Evolutionary conservation across 371 early-diverging fungal genomes (phyloP).

Genomic region (Mucor circinelloides): DNA sequence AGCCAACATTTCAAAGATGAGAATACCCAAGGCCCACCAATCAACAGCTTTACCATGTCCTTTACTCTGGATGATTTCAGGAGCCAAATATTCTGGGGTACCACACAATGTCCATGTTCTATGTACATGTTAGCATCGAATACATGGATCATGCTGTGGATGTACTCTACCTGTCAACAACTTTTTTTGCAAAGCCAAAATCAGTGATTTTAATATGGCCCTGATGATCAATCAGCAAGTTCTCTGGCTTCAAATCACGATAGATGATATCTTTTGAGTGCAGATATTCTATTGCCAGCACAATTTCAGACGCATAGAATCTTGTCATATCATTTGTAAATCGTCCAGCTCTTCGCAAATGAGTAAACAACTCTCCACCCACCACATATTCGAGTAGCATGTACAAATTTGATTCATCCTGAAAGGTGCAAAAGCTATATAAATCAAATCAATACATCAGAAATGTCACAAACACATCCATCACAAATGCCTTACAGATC

Average conservation of each 20-base stretch:
- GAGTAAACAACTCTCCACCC: conserved; percentile 90
- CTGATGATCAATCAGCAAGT: conserved; percentile 75
- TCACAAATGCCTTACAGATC: conserved; percentile 26
- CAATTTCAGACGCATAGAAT: conserved; percentile 66
- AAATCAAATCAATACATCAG: neutral
- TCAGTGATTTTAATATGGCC: conserved; percentile 95
- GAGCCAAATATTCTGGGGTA: conserved; percentile 97
- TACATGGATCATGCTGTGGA: too few relatives aligned
- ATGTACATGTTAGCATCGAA: neutral
- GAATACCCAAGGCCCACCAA: conserved; percentile 96
- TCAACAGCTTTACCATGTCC: conserved; percentile 96
- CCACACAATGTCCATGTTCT: conserved; percentile 96
- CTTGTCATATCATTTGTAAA: conserved; percentile 83
- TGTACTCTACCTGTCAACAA: conserved; percentile 33
- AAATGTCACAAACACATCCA: neutral
- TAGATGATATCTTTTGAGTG: conserved; percentile 84
- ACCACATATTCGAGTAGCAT: conserved; percentile 92
- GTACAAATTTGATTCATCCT: conserved; percentile 77
- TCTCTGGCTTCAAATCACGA: conserved; percentile 89
- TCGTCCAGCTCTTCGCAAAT: conserved; percentile 77
- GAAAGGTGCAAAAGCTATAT: conserved; percentile 68
- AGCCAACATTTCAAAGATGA: conserved; percentile 92
- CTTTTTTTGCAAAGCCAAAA: conserved; percentile 90
- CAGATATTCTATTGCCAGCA: conserved; percentile 75
- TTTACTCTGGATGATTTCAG: conserved; percentile 95